phyloP scores from a whole-genome alignment of 495 filamentous ascomycete species.

The Gamarada debralockiae region DNA sequence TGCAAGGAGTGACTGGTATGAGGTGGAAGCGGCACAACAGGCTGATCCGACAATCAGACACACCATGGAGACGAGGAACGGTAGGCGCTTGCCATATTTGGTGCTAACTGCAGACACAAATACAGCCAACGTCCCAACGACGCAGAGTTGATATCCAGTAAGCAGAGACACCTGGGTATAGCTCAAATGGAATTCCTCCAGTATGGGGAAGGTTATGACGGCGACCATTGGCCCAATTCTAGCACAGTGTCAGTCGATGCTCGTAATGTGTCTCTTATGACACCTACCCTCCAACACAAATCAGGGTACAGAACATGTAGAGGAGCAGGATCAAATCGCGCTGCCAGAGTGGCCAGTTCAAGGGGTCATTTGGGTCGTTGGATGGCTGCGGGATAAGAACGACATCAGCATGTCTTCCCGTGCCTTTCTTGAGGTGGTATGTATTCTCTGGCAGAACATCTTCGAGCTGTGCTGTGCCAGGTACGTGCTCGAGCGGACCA shows the following conservation, averaged over 20 bases:
- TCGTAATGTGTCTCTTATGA: background rate
- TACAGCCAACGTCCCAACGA: background rate
- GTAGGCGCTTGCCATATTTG: background rate
- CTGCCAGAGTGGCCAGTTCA: constrained; percentile 85
- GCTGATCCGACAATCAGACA: background rate
- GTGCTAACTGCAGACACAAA: background rate
- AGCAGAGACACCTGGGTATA: constrained; percentile 8
- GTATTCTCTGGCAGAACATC: background rate
- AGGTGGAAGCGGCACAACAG: background rate
- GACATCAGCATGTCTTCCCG: constrained; percentile 29
- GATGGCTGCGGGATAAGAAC: constrained; percentile 68
- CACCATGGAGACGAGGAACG: background rate
- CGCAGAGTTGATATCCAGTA: constrained; percentile 11
- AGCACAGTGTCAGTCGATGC: background rate
- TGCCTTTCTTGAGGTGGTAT: constrained; percentile 1
- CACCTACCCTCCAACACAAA: constrained; percentile 24
- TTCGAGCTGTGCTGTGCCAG: background rate
- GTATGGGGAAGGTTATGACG: background rate
- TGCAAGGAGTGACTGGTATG: constrained; percentile 34
- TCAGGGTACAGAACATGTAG: constrained; percentile 70
- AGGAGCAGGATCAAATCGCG: constrained; percentile 73
- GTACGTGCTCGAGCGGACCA: background rate
- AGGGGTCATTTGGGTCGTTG: constrained; percentile 62
- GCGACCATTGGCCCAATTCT: background rate
- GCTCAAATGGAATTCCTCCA: constrained; percentile 25